A percentile compares a stretch with the other conserved stretches of the same genome.
phyloP scores from a whole-genome alignment of 164 flowering plant species.

The Macadamia tetraphylla region DNA sequence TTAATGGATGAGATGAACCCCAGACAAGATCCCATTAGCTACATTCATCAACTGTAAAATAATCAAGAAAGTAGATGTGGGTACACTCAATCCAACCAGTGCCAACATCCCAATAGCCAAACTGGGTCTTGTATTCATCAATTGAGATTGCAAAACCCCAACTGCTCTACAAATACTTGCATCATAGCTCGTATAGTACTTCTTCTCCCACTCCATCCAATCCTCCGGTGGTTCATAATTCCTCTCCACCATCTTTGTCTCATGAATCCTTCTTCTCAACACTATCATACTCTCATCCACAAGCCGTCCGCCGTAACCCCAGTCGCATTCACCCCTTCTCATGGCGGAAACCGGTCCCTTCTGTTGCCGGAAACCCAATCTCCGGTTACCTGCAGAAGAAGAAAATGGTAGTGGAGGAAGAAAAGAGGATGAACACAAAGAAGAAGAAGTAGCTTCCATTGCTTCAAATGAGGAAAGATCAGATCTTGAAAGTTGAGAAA shows the following conservation, averaged over 20 bases:
- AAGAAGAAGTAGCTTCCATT: not conserved
- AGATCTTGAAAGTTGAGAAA: not conserved
- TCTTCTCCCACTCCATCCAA: not conserved
- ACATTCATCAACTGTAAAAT: not conserved
- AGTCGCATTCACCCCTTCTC: no score
- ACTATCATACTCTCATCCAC: slow-evolving; percentile 3
- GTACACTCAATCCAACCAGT: not conserved
- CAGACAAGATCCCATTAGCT: not conserved
- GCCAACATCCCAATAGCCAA: not conserved
- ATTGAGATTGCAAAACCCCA: not conserved
- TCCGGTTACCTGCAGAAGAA: not conserved
- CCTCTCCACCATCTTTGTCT: not conserved
- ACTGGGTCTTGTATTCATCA: not conserved
- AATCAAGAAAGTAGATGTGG: not conserved
- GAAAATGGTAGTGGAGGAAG: slow-evolving; percentile 1
- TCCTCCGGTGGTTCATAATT: not conserved
- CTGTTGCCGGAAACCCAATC: no score
- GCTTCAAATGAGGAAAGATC: not conserved
- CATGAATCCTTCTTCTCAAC: not conserved
- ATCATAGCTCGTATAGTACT: not conserved
- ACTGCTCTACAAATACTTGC: not conserved
- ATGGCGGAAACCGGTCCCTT: no score
- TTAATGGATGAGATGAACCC: not conserved
- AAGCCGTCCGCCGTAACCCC: not conserved
- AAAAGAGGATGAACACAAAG: not conserved